phyloP scores from a whole-genome alignment of 352 stramenopile species.

The Halophytophthora batemanensis region DNA sequence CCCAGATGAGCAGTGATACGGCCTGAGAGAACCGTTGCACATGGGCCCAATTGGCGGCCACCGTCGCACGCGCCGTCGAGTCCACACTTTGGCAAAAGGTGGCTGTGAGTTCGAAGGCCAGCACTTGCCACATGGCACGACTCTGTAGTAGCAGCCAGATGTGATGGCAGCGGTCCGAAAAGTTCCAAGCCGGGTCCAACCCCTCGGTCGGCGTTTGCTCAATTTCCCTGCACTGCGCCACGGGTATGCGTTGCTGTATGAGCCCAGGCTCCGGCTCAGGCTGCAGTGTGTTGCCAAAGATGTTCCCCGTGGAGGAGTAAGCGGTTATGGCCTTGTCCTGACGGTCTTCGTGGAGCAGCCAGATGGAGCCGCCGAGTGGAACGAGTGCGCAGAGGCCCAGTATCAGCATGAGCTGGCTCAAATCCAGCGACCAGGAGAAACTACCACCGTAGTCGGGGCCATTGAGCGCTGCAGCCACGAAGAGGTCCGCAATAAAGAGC shows the following conservation, averaged over 20 bases:
- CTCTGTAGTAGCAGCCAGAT: slow-evolving; percentile 65
- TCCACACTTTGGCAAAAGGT: slow-evolving; percentile 54
- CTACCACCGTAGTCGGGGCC: slow-evolving; percentile 51
- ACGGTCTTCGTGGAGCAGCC: slow-evolving; percentile 51
- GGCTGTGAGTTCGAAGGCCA: slow-evolving; percentile 63
- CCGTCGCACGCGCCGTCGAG: slow-evolving; percentile 39
- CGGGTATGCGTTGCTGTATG: too few species aligned
- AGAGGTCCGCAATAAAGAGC: slow-evolving; percentile 44
- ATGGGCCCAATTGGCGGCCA: slow-evolving; percentile 59
- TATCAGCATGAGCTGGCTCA: slow-evolving; percentile 32
- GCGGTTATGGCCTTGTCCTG: slow-evolving; percentile 11
- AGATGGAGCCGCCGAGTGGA: slow-evolving; percentile 43
- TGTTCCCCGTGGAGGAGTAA: slow-evolving; percentile 8
- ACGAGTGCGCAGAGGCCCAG: slow-evolving; percentile 34
- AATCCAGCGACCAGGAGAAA: slow-evolving; percentile 39
- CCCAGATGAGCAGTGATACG: slow-evolving; percentile 44
- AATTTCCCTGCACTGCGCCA: not conserved
- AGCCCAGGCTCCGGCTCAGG: too few species aligned
- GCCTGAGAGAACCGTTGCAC: slow-evolving; percentile 50
- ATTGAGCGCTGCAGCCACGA: slow-evolving; percentile 57
- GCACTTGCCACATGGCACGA: slow-evolving; percentile 70
- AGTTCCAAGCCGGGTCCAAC: slow-evolving; percentile 13
- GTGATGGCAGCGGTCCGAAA: slow-evolving; percentile 33
- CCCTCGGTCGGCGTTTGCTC: slow-evolving; percentile 1
- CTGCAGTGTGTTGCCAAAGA: not conserved